Conservation (phyloP, 306 rosid genomes). For the Acacia acuminata region DNA sequence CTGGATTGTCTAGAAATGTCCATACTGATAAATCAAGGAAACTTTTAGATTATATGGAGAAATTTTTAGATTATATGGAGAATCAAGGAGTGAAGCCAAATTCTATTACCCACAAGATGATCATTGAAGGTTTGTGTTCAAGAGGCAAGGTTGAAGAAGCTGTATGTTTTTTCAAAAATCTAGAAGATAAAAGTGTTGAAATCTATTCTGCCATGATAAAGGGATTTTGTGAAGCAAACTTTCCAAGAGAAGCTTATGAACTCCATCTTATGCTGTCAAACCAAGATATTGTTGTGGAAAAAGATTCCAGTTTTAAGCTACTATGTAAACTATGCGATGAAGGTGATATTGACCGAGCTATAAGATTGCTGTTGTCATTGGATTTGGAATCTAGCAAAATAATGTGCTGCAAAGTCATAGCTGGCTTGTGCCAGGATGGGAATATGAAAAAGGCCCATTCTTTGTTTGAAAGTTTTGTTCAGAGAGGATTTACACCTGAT, state of each 20-base stretch:
- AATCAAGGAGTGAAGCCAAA: constrained; percentile 55
- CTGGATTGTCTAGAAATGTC: constrained; percentile 64
- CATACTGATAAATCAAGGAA: constrained; percentile 25
- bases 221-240: constrained; percentile 71
- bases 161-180: constrained; percentile 44
- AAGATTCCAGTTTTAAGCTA: constrained; percentile 49
- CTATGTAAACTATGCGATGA: constrained; percentile 56
- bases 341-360: constrained; percentile 42
- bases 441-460: constrained; percentile 50
- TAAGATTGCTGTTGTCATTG: constrained; percentile 44
- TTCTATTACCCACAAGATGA: constrained; percentile 52
- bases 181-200: constrained; percentile 59
- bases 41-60: constrained; percentile 2
- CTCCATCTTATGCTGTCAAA: constrained; percentile 52
- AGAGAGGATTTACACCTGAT: constrained; percentile 56
- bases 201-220: constrained; percentile 64
- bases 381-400: constrained; percentile 53
- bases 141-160: constrained; percentile 70
- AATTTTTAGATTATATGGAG: constrained; percentile 58
- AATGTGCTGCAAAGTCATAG: constrained; percentile 56
- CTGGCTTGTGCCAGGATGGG: constrained; percentile 60
- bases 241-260: constrained; percentile 45
- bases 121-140: constrained; percentile 73
- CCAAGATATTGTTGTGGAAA: constrained; percentile 40
- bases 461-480: constrained; percentile 48